A percentile compares a stretch with the other conserved stretches of the same genome.
phyloP scores from a whole-genome alignment of 345 rosid species.

The Populus deltoides region DNA sequence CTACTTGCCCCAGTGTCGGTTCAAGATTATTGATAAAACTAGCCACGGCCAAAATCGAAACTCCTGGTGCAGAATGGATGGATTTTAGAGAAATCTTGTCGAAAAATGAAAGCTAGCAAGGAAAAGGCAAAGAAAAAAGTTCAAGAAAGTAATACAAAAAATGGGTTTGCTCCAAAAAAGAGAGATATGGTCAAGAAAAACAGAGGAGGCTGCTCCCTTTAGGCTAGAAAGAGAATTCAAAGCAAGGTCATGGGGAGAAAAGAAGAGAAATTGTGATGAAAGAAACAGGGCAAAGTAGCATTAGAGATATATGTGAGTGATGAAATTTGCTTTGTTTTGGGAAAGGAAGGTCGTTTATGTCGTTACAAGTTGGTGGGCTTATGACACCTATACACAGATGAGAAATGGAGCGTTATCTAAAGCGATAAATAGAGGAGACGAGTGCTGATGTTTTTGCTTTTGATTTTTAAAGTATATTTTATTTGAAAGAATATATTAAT shows the following conservation, averaged over 20 bases:
- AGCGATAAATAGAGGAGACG: constrained; percentile 2
- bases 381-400: constrained; percentile 9
- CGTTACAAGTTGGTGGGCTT: constrained; percentile 9
- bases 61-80: neutral
- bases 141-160: neutral
- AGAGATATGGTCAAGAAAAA: neutral
- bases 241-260: neutral
- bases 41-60: neutral
- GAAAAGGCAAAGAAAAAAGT: neutral
- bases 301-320: neutral
- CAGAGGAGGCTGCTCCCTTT: neutral
- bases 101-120: neutral
- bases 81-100: neutral
- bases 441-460: too few relatives aligned
- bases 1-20: neutral
- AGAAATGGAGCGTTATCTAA: neutral
- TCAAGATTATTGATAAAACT: neutral
- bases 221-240: neutral
- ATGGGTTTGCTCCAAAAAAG: neutral
- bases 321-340: neutral
- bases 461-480: too few relatives aligned
- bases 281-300: neutral
- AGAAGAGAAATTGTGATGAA: neutral
- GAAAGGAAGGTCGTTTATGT: constrained; percentile 20
- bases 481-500: too few relatives aligned